phyloP scores from a whole-genome alignment of 805 yeast genomes.

The Ascoidea asiatica region DNA sequence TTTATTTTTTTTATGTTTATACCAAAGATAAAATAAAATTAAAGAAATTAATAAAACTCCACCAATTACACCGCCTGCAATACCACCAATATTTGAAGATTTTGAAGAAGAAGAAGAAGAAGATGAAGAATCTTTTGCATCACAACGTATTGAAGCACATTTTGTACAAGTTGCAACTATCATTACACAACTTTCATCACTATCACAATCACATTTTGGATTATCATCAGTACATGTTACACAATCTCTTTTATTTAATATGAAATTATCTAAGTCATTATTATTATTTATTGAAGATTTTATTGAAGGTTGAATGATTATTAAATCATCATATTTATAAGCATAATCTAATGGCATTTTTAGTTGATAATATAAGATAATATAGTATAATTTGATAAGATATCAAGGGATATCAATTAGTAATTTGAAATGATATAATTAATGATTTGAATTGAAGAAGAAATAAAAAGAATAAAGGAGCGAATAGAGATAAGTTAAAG shows the following conservation, averaged over 20 bases:
- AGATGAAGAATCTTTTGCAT: not conserved
- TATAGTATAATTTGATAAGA: too few species aligned
- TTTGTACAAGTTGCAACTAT: conserved; percentile 2
- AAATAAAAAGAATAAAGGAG: too few species aligned
- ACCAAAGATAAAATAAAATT: conserved; percentile 6
- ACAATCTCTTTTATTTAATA: not conserved
- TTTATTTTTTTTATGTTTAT: conserved; percentile 8
- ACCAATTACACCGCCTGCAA: conserved; percentile 10
- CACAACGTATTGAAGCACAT: conserved; percentile 5
- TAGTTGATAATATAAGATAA: too few species aligned
- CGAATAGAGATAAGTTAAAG: too few species aligned
- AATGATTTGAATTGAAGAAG: too few species aligned
- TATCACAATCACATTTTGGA: not conserved
- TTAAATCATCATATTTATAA: not conserved
- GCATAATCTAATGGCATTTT: too few species aligned
- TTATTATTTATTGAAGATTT: too few species aligned
- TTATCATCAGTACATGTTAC: not conserved
- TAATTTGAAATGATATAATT: too few species aligned
- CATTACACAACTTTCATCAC: conserved; percentile 2
- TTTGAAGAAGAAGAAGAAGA: not conserved
- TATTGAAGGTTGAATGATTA: not conserved
- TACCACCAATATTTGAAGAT: conserved; percentile 8
- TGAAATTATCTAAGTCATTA: too few species aligned
- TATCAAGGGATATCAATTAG: too few species aligned
- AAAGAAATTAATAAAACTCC: conserved; percentile 6